Evolutionary conservation across 805 yeast genomes (phyloP), one percentile per base, ranked within the genome.

Genomic region (Saturnispora zaruensis): DNA sequence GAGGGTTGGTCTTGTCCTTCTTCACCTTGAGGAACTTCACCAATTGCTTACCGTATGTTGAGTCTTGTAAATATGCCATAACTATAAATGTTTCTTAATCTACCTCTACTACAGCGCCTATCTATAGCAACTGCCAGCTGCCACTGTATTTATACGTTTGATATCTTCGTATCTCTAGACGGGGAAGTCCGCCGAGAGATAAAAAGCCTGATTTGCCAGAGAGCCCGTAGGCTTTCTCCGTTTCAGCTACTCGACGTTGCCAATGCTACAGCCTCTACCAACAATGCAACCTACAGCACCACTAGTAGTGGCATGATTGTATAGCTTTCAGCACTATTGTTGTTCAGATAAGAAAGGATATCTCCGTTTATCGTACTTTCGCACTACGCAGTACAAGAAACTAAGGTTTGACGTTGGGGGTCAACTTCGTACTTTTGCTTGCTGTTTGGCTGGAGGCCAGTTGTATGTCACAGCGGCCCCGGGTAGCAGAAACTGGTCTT

Each of bases 1-100:
- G 70, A 16, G 91, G 89, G 69, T 88, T 77, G 47, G 70, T 55
- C 52, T 85, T 77, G 69, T 87, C 87, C 62, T 83, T 85, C 69
- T 80, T 83, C 59, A 89, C 96, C 70, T 89, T 90, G 60, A 90
- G 76, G 67, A 90, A 86, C 66, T 90, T 88, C 65, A 90, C 96
- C 70, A 88, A 87, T 66, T 81, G 95, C 66, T 90, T 90, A 57
- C 97, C 97, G 75, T 90, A 90, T 28, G 86, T 71, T 25, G 95
- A 82, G 8, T 72, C 60, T 57, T 63, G 63, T 51, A 65, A 53
- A 36, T 54, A 54, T 9, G 66, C 62, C 68, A 63, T 64, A 41
- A 20, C 54, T 45, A 9, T 30, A 42, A 25, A 4, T 28, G 8
- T 7, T 5, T 44, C 3, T 13, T 37, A 14, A 18, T 13, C 26